Evolutionary conservation across 192 early-diverging fungal genomes (phyloP).

Genomic region (Coemansia sp.): DNA sequence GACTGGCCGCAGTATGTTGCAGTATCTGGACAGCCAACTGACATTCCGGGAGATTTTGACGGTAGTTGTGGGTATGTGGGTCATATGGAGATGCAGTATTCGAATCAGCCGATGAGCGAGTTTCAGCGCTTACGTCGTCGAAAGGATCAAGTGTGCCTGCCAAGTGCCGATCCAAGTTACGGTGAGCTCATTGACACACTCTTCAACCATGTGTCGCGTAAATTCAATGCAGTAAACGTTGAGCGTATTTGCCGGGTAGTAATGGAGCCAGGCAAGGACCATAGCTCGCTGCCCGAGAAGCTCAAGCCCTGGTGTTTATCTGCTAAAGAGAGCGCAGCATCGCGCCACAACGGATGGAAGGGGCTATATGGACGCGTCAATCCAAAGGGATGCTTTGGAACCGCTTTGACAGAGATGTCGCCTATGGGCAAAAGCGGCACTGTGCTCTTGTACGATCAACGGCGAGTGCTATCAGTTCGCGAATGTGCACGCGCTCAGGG

Average conservation of each 20-base stretch:
- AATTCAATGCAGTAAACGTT: conserved; percentile 51
- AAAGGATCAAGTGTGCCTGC: conserved; percentile 29
- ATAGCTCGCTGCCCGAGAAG: conserved; percentile 48
- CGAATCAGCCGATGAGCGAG: conserved; percentile 47
- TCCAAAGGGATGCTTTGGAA: conserved; percentile 59
- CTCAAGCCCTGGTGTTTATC: conserved; percentile 61
- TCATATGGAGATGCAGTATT: conserved; percentile 43
- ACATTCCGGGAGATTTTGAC: conserved; percentile 9
- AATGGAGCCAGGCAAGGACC: conserved; percentile 56
- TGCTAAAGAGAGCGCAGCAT: conserved; percentile 53
- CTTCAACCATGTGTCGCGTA: conserved; percentile 53
- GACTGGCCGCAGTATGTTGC: conserved; percentile 33
- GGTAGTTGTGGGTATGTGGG: conserved; percentile 47
- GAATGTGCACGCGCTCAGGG: conserved; percentile 70
- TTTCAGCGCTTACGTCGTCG: conserved; percentile 55
- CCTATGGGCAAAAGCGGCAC: conserved; percentile 67
- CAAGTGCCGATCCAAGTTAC: conserved; percentile 11
- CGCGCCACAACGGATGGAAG: conserved; percentile 62
- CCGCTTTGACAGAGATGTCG: conserved; percentile 59
- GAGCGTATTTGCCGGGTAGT: conserved; percentile 58
- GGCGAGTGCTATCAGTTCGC: conserved; percentile 58
- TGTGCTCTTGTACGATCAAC: conserved; percentile 63
- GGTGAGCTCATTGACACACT: conserved; percentile 39
- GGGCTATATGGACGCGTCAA: conserved; percentile 62
- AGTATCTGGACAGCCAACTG: conserved; percentile 19